Conservation (phyloP, 345 rosid species). For the Cardamine occulta region DNA sequence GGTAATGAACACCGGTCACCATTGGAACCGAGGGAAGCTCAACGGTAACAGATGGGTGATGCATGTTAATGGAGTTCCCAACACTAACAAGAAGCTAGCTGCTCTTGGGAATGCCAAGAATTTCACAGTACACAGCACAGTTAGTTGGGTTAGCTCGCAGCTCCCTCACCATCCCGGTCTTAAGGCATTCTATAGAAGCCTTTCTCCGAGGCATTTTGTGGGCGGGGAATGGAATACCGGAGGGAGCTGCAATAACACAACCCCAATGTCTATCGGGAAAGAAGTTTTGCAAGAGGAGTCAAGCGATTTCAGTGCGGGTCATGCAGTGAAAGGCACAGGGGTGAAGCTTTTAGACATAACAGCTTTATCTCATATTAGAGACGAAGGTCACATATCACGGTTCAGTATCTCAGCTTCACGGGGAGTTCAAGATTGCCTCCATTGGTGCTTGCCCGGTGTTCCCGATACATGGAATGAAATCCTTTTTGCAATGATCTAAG, state of each 20-base stretch:
- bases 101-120: conserved; percentile 70
- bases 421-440: conserved; percentile 76
- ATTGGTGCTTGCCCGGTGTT: conserved; percentile 81
- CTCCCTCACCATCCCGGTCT: conserved; percentile 58
- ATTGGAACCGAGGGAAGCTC: conserved; percentile 82
- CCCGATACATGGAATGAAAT: conserved; percentile 80
- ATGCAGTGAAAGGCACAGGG: conserved; percentile 65
- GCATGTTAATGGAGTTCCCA: conserved; percentile 62
- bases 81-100: conserved; percentile 58
- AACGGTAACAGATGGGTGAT: conserved; percentile 75
- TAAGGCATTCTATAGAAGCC: conserved; percentile 73
- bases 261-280: conserved; percentile 76
- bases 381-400: conserved; percentile 80
- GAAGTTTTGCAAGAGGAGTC: conserved; percentile 70
- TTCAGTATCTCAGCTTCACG: conserved; percentile 55
- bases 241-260: conserved; percentile 79
- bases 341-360: conserved; percentile 76
- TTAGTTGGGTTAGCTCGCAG: conserved; percentile 71
- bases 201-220: conserved; percentile 79
- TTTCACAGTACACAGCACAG: conserved; percentile 69
- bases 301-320: conserved; percentile 60
- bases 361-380: conserved; percentile 68
- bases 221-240: conserved; percentile 92
- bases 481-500: conserved; percentile 52
- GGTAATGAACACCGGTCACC: conserved; percentile 83